Conservation (phyloP, 306 rosid genomes). For the Cicer arietinum region DNA sequence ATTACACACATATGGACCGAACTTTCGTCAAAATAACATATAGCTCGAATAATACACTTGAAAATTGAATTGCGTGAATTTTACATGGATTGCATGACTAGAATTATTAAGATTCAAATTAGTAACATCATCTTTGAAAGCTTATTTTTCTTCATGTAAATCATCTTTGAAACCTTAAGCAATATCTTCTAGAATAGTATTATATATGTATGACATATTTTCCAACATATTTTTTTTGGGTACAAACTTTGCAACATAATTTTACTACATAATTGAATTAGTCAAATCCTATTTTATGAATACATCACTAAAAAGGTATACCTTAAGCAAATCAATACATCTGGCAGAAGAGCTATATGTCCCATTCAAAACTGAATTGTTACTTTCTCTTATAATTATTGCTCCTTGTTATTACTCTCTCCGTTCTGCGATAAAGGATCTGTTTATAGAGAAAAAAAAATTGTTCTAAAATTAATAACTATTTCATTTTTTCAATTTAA, state of each 20-base stretch:
- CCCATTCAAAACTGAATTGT: neutral
- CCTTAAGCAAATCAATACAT: neutral
- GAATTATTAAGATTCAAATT: neutral
- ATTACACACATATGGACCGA: too few relatives aligned
- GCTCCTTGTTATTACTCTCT: neutral
- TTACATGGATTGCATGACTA: neutral
- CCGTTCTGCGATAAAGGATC: too few relatives aligned
- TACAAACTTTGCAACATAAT: neutral
- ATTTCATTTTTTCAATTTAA: too few relatives aligned
- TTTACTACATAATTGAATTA: conserved; percentile 30
- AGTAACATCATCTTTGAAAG: neutral
- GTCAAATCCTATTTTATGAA: conserved; percentile 18
- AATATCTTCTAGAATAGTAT: conserved; percentile 26
- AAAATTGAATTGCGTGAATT: neutral
- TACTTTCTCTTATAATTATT: neutral
- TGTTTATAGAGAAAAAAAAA: too few relatives aligned
- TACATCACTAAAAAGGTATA: neutral
- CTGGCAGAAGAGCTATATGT: neutral
- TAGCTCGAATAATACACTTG: too few relatives aligned
- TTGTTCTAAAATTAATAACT: too few relatives aligned
- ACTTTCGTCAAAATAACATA: too few relatives aligned
- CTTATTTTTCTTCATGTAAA: neutral
- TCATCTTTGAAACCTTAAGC: conserved; percentile 4
- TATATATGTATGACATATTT: conserved; percentile 1
- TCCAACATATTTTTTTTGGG: neutral